These are phyloP conservation scores for Ceratocystis diversiconidia DNA, from an alignment of 2,329 filamentous ascomycete genomes.

Conservation along the genomic window DNA sequence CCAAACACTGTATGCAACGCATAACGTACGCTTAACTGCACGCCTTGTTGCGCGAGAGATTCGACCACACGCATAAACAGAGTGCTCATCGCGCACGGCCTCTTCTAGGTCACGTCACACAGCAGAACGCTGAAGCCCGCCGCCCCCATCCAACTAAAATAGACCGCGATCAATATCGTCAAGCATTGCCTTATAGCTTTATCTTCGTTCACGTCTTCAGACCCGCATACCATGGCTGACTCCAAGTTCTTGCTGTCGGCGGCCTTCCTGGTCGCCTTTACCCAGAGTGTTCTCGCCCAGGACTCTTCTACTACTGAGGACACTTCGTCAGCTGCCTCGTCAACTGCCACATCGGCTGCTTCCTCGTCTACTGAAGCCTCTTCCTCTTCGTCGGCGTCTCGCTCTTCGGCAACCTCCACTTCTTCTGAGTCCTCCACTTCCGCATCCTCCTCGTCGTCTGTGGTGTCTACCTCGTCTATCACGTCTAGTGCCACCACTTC, in stretches of 20 bases:
- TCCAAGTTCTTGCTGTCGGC: constrained; percentile 17
- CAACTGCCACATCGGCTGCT: neutral
- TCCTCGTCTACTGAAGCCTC: constrained; percentile 1
- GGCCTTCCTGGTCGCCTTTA: constrained; percentile 19
- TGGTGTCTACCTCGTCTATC: constrained; percentile 19
- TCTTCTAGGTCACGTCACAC: neutral
- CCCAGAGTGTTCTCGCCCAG: constrained; percentile 16
- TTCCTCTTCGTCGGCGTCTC: constrained; percentile 2
- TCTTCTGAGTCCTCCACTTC: neutral
- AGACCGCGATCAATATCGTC: neutral
- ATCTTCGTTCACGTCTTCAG: neutral
- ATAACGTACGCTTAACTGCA: neutral
- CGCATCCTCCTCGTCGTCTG: constrained; percentile 4
- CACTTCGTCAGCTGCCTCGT: neutral
- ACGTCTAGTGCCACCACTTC: constrained; percentile 21
- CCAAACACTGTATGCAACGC: no score
- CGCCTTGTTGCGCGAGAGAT: neutral
- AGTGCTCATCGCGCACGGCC: neutral
- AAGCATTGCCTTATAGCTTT: neutral
- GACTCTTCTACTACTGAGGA: neutral
- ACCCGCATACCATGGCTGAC: constrained; percentile 9
- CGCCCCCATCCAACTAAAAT: neutral
- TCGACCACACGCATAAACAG: neutral
- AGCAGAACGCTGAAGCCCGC: neutral
- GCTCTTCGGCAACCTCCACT: neutral